Percentiles rank a stretch among this genome's conserved stretches.
These are phyloP conservation scores for Ustanciosporium gigantosporum DNA, from an alignment of 1,284 basidiomycete genomes.

Conservation along the genomic window DNA sequence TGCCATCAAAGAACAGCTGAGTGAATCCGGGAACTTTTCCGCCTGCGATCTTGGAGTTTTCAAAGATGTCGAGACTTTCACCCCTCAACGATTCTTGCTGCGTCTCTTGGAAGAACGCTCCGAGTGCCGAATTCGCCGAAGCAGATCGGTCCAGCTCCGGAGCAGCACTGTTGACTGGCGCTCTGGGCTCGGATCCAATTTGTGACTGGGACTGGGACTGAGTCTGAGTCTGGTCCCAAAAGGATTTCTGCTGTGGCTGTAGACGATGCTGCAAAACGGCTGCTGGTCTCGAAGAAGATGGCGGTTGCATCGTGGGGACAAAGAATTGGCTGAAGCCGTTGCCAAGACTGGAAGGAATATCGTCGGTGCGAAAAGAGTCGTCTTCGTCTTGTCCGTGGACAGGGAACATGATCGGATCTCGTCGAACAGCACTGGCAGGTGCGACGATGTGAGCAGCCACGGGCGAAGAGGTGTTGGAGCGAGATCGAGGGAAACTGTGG, in stretches of 20 bases:
- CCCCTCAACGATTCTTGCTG: constrained; percentile 41
- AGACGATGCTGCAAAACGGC: neutral
- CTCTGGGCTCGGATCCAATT: no score
- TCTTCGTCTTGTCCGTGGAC: constrained; percentile 15
- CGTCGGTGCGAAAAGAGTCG: constrained; percentile 37
- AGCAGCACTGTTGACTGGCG: no score
- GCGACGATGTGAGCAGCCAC: constrained; percentile 8
- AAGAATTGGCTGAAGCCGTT: constrained; percentile 45
- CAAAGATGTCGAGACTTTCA: constrained; percentile 50
- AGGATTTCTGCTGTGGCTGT: constrained; percentile 12
- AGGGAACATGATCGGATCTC: constrained; percentile 14
- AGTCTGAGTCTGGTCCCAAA: constrained; percentile 24
- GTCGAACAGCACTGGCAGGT: constrained; percentile 2
- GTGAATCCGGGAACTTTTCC: constrained; percentile 43
- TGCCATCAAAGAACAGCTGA: constrained; percentile 41
- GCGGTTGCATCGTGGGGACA: constrained; percentile 31
- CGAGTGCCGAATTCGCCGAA: constrained; percentile 46
- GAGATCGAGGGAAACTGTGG: constrained; percentile 19
- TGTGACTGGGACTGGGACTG: constrained; percentile 20
- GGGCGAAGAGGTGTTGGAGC: constrained; percentile 21
- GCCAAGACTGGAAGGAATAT: constrained; percentile 31
- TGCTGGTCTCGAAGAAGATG: constrained; percentile 1
- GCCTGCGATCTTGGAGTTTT: constrained; percentile 26
- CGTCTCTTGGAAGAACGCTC: constrained; percentile 55
- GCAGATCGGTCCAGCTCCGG: constrained; percentile 7